phyloP scores from a whole-genome alignment of 1,139 yeast species.

The Saccharomyces hybrid region DNA sequence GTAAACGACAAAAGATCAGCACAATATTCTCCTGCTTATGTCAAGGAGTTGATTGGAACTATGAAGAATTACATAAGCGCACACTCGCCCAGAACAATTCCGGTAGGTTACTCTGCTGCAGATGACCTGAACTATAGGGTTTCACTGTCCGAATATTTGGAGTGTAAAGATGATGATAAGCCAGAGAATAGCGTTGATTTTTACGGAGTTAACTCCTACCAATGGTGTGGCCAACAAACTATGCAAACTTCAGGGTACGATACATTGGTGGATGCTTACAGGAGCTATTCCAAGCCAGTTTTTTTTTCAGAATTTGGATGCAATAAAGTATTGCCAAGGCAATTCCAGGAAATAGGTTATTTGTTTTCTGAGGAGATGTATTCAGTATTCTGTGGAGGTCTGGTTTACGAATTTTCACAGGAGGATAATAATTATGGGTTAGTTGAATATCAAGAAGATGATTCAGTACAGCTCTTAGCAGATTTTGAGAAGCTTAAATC shows the following conservation, averaged over 20 bases:
- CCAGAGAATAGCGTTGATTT: conserved; percentile 64
- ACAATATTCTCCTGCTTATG: conserved; percentile 52
- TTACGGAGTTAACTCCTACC: conserved; percentile 91
- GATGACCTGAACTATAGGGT: conserved; percentile 75
- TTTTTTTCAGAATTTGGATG: conserved; percentile 93
- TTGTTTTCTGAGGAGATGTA: conserved; percentile 71
- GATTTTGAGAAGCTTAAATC: conserved; percentile 49
- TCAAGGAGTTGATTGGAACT: conserved; percentile 75
- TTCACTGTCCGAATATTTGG: conserved; percentile 71
- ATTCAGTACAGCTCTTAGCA: conserved; percentile 45
- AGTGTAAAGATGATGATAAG: conserved; percentile 54
- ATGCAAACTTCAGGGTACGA: conserved; percentile 78
- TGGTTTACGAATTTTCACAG: conserved; percentile 85
- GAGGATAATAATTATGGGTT: conserved; percentile 86
- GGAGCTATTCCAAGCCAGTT: conserved; percentile 62
- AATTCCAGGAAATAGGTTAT: conserved; percentile 68
- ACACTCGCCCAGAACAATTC: conserved; percentile 59
- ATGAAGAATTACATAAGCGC: conserved; percentile 58
- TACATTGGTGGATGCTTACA: conserved; percentile 61
- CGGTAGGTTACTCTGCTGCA: conserved; percentile 95
- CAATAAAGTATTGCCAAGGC: conserved; percentile 72
- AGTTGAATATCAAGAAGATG: conserved; percentile 51
- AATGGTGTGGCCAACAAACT: conserved; percentile 93
- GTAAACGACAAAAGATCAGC: conserved; percentile 78
- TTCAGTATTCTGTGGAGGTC: conserved; percentile 80